Percentiles rank a stretch among this genome's conserved stretches.
Conservation (phyloP, 208 protist species). For the Crithidia mellificae region DNA sequence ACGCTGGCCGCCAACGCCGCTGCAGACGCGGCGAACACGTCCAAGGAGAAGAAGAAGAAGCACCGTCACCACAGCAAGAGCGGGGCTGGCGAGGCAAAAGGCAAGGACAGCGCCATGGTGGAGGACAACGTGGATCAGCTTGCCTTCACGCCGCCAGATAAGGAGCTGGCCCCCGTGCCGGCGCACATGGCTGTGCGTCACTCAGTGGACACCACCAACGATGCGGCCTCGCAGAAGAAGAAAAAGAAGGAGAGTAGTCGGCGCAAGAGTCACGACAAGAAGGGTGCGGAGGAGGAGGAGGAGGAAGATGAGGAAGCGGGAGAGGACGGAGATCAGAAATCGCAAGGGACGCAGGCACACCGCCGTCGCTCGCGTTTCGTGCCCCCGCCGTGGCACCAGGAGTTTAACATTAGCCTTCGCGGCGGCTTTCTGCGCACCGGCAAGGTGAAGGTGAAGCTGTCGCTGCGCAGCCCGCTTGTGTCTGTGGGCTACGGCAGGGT, state of each 20-base stretch:
- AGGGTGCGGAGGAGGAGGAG: slow-evolving; percentile 6
- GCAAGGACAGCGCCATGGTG: slow-evolving; percentile 19
- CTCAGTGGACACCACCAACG: background rate
- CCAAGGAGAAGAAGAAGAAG: slow-evolving; percentile 16
- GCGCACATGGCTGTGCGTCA: slow-evolving; percentile 11
- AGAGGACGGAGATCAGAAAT: background rate
- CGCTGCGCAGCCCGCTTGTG: slow-evolving; percentile 62
- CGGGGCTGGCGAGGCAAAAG: background rate
- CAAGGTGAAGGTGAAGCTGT: slow-evolving; percentile 34
- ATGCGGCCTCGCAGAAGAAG: background rate
- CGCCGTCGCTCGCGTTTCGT: slow-evolving; percentile 6
- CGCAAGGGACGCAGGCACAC: slow-evolving; percentile 11
- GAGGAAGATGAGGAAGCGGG: background rate
- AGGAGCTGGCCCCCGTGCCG: slow-evolving; percentile 2
- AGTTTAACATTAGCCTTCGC: slow-evolving; percentile 42
- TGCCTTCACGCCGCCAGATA: slow-evolving; percentile 10
- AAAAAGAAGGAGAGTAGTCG: background rate
- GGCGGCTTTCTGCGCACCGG: slow-evolving; percentile 33
- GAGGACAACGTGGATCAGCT: slow-evolving; percentile 15
- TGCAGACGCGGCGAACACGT: background rate
- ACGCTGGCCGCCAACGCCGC: background rate
- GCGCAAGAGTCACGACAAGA: background rate
- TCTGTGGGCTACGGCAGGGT: slow-evolving; percentile 28
- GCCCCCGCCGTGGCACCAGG: slow-evolving; percentile 28
- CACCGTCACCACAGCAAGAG: slow-evolving; percentile 6